Conservation (phyloP, 2,329 filamentous ascomycete species). For the Neonectria ditissima region DNA sequence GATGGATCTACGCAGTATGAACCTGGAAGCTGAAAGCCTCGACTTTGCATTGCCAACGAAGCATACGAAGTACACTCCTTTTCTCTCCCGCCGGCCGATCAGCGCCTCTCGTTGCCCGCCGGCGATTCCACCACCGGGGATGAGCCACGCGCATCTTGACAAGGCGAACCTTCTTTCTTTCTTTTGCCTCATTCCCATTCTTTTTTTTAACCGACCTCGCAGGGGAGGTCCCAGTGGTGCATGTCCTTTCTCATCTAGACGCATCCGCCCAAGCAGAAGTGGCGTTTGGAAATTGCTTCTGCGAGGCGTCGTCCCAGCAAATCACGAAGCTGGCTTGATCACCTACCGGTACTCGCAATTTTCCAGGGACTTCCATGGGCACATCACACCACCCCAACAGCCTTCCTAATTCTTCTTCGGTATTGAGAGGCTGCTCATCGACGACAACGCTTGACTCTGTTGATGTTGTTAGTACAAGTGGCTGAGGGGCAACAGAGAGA, state of each 20-base stretch:
- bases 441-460: background rate
- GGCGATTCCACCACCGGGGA: conserved; percentile 3
- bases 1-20: conserved; percentile 7
- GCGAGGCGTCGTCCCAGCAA: conserved; percentile 22
- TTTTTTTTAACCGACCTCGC: conserved; percentile 13
- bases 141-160: background rate
- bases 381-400: conserved; percentile 3
- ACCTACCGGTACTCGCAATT: conserved; percentile 4
- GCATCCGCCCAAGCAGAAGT: conserved; percentile 34
- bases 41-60: conserved; percentile 5
- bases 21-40: conserved; percentile 22
- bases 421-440: conserved; percentile 16
- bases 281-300: conserved; percentile 31
- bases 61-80: background rate
- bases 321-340: conserved; percentile 28
- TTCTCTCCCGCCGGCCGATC: background rate
- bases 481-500: conserved; percentile 24
- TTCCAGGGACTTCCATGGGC: conserved; percentile 7
- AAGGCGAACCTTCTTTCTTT: background rate
- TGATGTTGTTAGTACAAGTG: conserved; percentile 5
- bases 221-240: conserved; percentile 15
- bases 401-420: conserved; percentile 11
- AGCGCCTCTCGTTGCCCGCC: background rate
- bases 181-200: conserved; percentile 14
- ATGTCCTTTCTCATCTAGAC: conserved; percentile 30